phyloP scores from a whole-genome alignment of 225 moss, liverwort and hornwort genomes.

The Physcomitrellopsis africana region DNA sequence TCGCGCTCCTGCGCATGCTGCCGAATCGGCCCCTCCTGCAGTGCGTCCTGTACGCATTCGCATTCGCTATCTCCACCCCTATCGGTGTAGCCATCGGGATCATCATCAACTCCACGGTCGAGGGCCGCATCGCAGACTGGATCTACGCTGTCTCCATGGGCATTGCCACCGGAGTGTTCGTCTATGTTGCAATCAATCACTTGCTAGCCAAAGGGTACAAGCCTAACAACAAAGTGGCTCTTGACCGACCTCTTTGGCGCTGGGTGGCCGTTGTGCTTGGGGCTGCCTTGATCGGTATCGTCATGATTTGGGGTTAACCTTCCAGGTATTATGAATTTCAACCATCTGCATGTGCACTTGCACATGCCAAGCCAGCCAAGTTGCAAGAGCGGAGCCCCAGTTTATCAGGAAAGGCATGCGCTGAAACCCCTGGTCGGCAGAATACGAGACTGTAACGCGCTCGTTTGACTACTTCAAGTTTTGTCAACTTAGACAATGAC shows the following conservation, averaged over 20 bases:
- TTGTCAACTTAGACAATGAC: too few relatives aligned
- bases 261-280: slow-evolving; percentile 58
- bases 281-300: slow-evolving; percentile 52
- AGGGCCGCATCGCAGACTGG: slow-evolving; percentile 78
- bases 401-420: too few relatives aligned
- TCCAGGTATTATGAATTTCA: too few relatives aligned
- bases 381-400: too few relatives aligned
- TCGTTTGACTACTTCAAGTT: too few relatives aligned
- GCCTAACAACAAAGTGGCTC: slow-evolving; percentile 29
- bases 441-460: too few relatives aligned
- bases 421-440: too few relatives aligned
- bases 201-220: slow-evolving; percentile 73
- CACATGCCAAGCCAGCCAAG: too few relatives aligned
- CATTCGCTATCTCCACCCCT: slow-evolving; percentile 88
- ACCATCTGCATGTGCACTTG: too few relatives aligned
- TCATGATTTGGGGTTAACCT: slow-evolving; percentile 71
- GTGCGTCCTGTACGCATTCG: slow-evolving; percentile 64
- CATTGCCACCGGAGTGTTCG: slow-evolving; percentile 80
- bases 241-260: slow-evolving; percentile 51
- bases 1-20: slow-evolving; percentile 85
- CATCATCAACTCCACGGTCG: slow-evolving; percentile 69
- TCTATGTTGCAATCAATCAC: slow-evolving; percentile 92
- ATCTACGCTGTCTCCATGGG: slow-evolving; percentile 87
- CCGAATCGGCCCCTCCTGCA: slow-evolving; percentile 77
- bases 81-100: slow-evolving; percentile 89